phyloP scores from a whole-genome alignment of 2,329 filamentous ascomycete genomes.

The Phyllosticta capitalensis region DNA sequence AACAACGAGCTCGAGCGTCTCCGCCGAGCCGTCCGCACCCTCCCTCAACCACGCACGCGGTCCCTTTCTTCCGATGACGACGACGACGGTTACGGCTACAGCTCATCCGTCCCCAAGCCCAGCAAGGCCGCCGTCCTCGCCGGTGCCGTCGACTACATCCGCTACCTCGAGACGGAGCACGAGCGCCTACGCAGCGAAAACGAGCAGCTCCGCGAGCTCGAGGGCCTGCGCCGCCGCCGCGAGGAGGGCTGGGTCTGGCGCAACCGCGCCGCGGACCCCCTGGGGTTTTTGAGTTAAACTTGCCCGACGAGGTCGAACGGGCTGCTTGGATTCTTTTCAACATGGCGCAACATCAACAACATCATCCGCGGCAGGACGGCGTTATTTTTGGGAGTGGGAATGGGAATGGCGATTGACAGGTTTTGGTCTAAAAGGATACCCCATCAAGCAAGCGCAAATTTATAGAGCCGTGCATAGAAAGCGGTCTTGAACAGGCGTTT shows the following conservation, averaged over 20 bases:
- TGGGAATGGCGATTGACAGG: not conserved
- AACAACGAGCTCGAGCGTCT: conserved; percentile 25
- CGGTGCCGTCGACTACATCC: conserved; percentile 14
- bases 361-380: too few relatives aligned
- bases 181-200: conserved; percentile 18
- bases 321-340: not conserved
- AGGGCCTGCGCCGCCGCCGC: conserved; percentile 6
- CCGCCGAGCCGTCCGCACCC: conserved; percentile 20
- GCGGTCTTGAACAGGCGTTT: not conserved
- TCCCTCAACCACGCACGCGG: conserved; percentile 21
- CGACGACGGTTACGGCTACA: conserved; percentile 5
- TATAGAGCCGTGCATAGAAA: not conserved
- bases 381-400: not conserved
- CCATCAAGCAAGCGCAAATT: not conserved
- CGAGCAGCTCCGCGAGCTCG: conserved; percentile 17
- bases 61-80: conserved; percentile 13
- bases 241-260: conserved; percentile 10
- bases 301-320: not conserved
- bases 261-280: not conserved
- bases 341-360: not conserved
- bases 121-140: conserved; percentile 17
- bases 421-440: not conserved
- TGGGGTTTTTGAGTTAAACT: conserved; percentile 8
- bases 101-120: conserved; percentile 8
- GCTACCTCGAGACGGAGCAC: conserved; percentile 12